A percentile compares a stretch with the other conserved stretches of the same genome.
Conservation (phyloP, 352 stramenopile species). For the Phytophthora vignae region DNA sequence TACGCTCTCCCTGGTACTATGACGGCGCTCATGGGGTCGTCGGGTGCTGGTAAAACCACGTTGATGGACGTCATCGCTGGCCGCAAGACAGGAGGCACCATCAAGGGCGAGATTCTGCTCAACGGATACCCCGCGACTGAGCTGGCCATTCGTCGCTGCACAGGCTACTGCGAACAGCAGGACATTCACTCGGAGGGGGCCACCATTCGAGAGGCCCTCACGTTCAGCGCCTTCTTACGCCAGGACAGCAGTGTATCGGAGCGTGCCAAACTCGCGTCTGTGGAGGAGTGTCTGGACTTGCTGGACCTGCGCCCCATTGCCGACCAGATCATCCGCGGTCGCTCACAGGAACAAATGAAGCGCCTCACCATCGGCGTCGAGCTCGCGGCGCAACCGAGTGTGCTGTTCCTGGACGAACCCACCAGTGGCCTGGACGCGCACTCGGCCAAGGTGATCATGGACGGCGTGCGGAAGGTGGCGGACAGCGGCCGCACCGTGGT, state of each 20-base stretch:
- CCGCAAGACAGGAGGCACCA: slow-evolving; percentile 81
- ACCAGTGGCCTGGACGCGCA: slow-evolving; percentile 88
- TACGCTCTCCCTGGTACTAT: slow-evolving; percentile 46
- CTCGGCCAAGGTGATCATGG: slow-evolving; percentile 83
- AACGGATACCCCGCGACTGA: slow-evolving; percentile 49
- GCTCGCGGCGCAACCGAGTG: slow-evolving; percentile 79
- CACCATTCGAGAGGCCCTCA: slow-evolving; percentile 89
- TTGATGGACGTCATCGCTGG: slow-evolving; percentile 68
- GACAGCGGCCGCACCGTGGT: slow-evolving; percentile 72
- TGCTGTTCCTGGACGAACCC: slow-evolving; percentile 91
- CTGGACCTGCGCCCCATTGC: slow-evolving; percentile 41
- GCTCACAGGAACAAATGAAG: slow-evolving; percentile 64
- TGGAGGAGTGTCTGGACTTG: slow-evolving; percentile 48
- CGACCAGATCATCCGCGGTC: slow-evolving; percentile 47
- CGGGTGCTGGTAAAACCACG: slow-evolving; percentile 76
- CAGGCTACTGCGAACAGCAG: slow-evolving; percentile 40
- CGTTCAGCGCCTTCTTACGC: slow-evolving; percentile 88
- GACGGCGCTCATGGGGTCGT: slow-evolving; percentile 59
- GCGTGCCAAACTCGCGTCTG: slow-evolving; percentile 31
- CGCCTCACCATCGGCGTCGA: slow-evolving; percentile 90
- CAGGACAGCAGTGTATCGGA: slow-evolving; percentile 39
- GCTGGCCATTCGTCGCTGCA: slow-evolving; percentile 42
- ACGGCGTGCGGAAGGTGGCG: slow-evolving; percentile 83
- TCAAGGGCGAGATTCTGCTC: slow-evolving; percentile 58
- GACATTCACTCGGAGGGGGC: slow-evolving; percentile 36